phyloP scores from a whole-genome alignment of 2,329 filamentous ascomycete species.

The Sclerotinia minor region DNA sequence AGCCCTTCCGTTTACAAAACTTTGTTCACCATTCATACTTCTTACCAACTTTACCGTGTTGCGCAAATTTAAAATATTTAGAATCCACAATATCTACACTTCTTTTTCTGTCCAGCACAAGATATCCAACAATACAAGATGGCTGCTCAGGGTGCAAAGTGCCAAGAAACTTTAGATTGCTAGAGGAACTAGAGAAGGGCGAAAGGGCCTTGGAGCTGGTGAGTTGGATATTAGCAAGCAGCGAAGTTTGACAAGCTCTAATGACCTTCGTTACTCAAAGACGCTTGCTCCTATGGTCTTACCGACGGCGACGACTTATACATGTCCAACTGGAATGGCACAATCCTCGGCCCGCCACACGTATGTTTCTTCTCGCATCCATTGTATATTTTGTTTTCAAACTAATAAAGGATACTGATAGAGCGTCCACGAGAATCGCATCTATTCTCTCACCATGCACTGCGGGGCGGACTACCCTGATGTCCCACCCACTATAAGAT shows the following conservation, averaged over 20 bases:
- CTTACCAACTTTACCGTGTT: background rate
- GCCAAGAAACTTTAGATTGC: conserved; percentile 90
- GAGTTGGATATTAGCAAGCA: conserved; percentile 38
- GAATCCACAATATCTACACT: background rate
- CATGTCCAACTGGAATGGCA: conserved; percentile 99
- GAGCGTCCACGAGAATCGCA: conserved; percentile 97
- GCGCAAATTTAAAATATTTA: background rate
- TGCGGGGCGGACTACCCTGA: conserved; percentile 90
- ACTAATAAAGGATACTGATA: conserved; percentile 42
- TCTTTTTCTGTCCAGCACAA: background rate
- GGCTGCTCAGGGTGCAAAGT: conserved; percentile 57
- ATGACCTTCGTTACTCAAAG: conserved; percentile 48
- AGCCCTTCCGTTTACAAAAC: conserved; percentile 4
- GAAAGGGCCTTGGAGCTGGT: conserved; percentile 94
- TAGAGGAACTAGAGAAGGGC: conserved; percentile 98
- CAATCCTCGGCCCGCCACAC: conserved; percentile 93
- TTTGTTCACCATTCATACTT: conserved; percentile 8
- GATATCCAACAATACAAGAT: conserved; percentile 32
- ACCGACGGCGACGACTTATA: conserved; percentile 91
- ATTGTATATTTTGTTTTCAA: conserved; percentile 1
- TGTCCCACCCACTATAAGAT: conserved; percentile 83
- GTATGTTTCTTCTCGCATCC: conserved; percentile 55
- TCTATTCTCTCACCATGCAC: conserved; percentile 97
- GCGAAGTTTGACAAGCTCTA: background rate
- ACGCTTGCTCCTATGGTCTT: conserved; percentile 95